Evolutionary conservation across 208 protist genomes (phyloP).

Genomic region (Jaenimonas drosophilae): DNA sequence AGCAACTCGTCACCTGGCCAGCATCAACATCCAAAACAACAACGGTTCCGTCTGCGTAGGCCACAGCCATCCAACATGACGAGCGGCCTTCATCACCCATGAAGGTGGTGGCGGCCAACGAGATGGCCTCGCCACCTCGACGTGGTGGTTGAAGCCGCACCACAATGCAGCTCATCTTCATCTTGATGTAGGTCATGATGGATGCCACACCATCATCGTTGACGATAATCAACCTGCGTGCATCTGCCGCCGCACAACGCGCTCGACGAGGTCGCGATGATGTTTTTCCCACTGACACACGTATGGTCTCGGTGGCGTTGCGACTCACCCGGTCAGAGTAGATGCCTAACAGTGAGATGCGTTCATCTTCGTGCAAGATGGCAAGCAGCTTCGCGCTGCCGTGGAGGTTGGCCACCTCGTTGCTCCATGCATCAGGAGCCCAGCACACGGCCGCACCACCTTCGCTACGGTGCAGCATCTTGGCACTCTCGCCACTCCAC

Average conservation of each 20-base stretch:
- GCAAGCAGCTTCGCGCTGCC: conserved; percentile 59
- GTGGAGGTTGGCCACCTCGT: conserved; percentile 40
- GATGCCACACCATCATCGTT: too few species aligned
- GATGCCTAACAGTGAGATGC: too few species aligned
- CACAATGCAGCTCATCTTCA: too few species aligned
- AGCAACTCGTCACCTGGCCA: conserved; percentile 37
- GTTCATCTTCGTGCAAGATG: too few species aligned
- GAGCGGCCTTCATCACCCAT: neutral
- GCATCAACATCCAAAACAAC: conserved; percentile 50
- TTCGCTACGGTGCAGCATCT: conserved; percentile 64
- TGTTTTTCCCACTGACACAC: too few species aligned
- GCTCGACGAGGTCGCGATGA: too few species aligned
- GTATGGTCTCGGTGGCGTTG: too few species aligned
- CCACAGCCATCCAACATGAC: conserved; percentile 8
- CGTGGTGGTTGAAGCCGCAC: conserved; percentile 69
- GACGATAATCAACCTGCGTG: too few species aligned
- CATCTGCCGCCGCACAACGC: too few species aligned
- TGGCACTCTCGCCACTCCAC: conserved; percentile 48
- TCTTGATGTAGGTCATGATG: too few species aligned
- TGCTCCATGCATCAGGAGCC: conserved; percentile 49
- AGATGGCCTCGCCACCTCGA: conserved; percentile 47
- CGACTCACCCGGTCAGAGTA: too few species aligned
- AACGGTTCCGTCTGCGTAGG: conserved; percentile 30
- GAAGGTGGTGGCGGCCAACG: conserved; percentile 20
- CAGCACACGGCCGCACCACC: too few species aligned